Base-by-base conservation (phyloP, 306 rosid genomes). In the Aeschynomene evenia region DNA sequence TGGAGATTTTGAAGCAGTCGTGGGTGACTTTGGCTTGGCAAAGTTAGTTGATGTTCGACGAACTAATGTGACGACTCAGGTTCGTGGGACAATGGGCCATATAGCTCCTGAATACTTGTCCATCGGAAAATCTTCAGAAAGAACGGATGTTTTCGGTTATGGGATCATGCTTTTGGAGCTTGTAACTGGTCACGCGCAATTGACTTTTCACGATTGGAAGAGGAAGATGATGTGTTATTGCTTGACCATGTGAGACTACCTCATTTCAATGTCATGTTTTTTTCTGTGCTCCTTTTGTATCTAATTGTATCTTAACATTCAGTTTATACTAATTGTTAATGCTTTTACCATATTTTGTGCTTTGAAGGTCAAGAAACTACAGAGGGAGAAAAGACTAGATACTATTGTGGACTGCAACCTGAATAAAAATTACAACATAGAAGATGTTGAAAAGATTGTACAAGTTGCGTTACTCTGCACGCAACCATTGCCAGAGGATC, bases 31-130 rank as follows among this genome's bases (percentile, higher is more conserved):
- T 66, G 96, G 98, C 78, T 71, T 92, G 78, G 98, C 96, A 21
- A 89, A 92, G 86, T 74, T 92, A 73, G 96, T 92, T 28, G 98
- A 92, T 75, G 87, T 90, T 77, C 83, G 89, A 70, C 80, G 62
- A 79, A 86, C 96, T 56, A 86, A 82, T 15, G 96, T 92, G 79
- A 92, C 98, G 28, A 92, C 98, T 66, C 96, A 92, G 80, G 85
- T 92, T 83, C 96, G 98, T 46, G 98, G 98, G 74, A 92, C 98
- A 64, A 89, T 92, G 98, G 98, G 98, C 66, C 98, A 92, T 84
- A 92, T 92, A 80, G 98, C 96, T 71, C 98, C 98, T 7, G 98
- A 92, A 66, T 92, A 92, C 81, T 77, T 92, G 85, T 90, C 98
- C 36, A 90, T 96, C 0, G 98, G 98, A 68, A 92, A 90, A 74